Evolutionary conservation across 495 filamentous ascomycete genomes (phyloP), one percentile per base, ranked within the genome.

Genomic region (Cladorrhinum samala): DNA sequence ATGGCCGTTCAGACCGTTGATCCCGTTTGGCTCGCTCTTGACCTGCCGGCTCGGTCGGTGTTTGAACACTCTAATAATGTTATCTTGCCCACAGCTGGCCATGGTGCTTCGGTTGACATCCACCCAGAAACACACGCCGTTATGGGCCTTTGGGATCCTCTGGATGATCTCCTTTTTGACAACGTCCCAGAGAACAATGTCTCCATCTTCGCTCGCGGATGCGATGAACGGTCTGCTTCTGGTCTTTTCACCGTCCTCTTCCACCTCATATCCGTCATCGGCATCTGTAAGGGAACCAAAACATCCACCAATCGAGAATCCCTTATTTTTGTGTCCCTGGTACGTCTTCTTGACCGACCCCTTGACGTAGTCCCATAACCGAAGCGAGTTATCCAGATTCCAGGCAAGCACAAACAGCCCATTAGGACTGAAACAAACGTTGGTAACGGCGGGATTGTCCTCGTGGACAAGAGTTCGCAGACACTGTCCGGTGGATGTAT

Each of bases 401-500:
- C 88, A 95, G 13, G 93, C 93, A 3, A 96, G 77, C 19, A 97
- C 83, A 68, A 86, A 95, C 45, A 87, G 88, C 19, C 93, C 91
- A 62, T 98, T 98, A 2, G 94, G 93, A 37, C 85, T 86, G 71
- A 97, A 98, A 58, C 85, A 84, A 25, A 96, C 93, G 36, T 82
- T 84, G n/a, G 87, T 88, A 0, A 96, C 89, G 9, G 91, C 83
- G 1, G 90, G 88, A 66, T 95, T 95, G 69, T 97, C 94, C 71
- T 96, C 93, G 75, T 96, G 89, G 4, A 98, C 89, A 5, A 98
- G 76, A 0, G 93, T 98, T 23, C 89, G 83, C 11, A 98, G 77
- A 74, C 93, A 98, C 70, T 97, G 94, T 4, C 94, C 94, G 16
- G 92, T 95, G 25, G 84, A 83, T 4, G 94, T 95, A 62, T 98